Evolutionary conservation across 1,139 yeast species (phyloP).

Genomic region (Protomyces macrosporus): DNA sequence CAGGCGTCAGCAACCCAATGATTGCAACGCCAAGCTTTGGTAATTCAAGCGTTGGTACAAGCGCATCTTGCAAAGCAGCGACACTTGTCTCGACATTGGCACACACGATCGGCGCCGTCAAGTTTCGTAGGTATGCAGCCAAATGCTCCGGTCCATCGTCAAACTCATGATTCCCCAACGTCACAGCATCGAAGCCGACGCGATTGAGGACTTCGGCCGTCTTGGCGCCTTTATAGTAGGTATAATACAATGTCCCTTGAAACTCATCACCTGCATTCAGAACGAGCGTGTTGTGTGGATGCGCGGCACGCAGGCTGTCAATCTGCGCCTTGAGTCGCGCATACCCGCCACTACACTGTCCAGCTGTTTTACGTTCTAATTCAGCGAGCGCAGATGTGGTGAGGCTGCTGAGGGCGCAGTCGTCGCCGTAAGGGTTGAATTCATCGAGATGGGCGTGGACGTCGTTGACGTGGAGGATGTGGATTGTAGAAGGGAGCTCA

Average conservation of each 20-base stretch:
- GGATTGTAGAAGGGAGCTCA: neutral
- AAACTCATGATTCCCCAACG: conserved; percentile 24
- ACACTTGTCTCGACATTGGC: conserved; percentile 19
- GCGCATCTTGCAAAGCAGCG: neutral
- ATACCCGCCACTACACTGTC: conserved; percentile 18
- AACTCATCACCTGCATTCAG: conserved; percentile 25
- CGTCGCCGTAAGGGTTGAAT: conserved; percentile 15
- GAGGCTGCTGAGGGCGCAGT: neutral
- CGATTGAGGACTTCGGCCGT: conserved; percentile 16
- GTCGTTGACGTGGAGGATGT: conserved; percentile 23
- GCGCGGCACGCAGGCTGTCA: neutral
- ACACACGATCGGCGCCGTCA: conserved; percentile 21
- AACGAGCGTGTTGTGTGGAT: conserved; percentile 13
- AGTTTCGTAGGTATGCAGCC: conserved; percentile 10
- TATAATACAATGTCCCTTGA: conserved; percentile 23
- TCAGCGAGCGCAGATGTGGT: neutral
- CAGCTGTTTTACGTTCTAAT: neutral
- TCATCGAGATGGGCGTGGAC: conserved; percentile 21
- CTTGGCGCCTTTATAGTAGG: conserved; percentile 21
- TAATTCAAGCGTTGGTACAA: conserved; percentile 6
- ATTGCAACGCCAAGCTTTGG: conserved; percentile 7
- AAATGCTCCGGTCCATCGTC: conserved; percentile 25
- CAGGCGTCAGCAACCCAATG: conserved; percentile 21
- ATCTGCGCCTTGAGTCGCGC: conserved; percentile 19
- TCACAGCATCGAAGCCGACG: conserved; percentile 16